Base-by-base conservation (phyloP, 495 filamentous ascomycete genomes). In the Aspergillus heteromorphus region DNA sequence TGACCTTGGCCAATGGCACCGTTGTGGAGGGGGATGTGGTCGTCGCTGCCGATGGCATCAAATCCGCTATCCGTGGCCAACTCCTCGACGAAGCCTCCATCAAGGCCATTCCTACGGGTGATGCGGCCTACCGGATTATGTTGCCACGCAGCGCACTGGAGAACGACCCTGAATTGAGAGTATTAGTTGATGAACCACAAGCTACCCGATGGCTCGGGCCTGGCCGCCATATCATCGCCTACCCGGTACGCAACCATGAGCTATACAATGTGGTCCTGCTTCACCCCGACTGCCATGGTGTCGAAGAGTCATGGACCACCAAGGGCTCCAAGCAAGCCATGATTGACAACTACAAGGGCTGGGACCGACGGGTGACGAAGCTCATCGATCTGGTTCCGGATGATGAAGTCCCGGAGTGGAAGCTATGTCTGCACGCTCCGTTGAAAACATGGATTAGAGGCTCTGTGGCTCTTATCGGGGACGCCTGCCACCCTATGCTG, bases 401-500 rank as follows among this genome's bases (percentile, higher is more conserved):
- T 34, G 70, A 79, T 36, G 74, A 75, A 17, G 78, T 87, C 4
- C 69, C 82, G 53, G 86, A 87, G 60, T 87, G 83, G 84, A 80
- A 83, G 47, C 68, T 87, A 11, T 83, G 81, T 66, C 77, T 85
- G 45, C 73, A 83, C 30, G 65, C 67, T 1, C 77, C 76, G 1
- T 62, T 87, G n/a, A 69, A 75, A 25, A 77, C 67, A 13, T 87
- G 83, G 84, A 73, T 75, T 9, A 70, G 72, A 13, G 79, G 74
- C 1, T 76, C 72, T 31, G 82, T 87, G 47, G 83, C 79, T 7
- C 63, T 89, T 40, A 73, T 88, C 18, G 86, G 86, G 19, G 86
- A 88, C 61, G 80, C 86, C 6, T 85, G 83, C 45, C 86, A 89
- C 57, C 84, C 86, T 4, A 87, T 84, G 61, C 76, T 87, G 51